Evolutionary conservation across 805 yeast genomes (phyloP).

Genomic region (Saccharomycopsis capsularis): DNA sequence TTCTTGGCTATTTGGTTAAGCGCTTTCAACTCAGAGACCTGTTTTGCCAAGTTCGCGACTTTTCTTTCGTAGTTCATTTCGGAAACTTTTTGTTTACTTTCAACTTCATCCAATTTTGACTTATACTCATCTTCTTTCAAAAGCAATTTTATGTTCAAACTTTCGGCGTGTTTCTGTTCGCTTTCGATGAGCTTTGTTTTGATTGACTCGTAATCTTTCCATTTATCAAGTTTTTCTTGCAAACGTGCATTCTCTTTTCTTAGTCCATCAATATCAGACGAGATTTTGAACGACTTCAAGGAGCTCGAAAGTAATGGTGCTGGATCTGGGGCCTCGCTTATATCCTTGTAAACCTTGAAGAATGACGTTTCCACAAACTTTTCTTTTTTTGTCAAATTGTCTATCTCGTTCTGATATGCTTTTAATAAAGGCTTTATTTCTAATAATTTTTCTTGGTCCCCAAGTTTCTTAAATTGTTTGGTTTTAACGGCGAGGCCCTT

Average conservation of each 20-base stretch:
- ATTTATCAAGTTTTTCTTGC: conserved; percentile 49
- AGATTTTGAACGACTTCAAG: conserved; percentile 51
- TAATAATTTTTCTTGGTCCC: conserved; percentile 56
- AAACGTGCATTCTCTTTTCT: conserved; percentile 40
- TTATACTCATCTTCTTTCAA: conserved; percentile 71
- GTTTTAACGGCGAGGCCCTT: conserved; percentile 76
- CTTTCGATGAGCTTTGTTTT: conserved; percentile 52
- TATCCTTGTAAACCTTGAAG: conserved; percentile 62
- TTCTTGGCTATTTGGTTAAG: conserved; percentile 58
- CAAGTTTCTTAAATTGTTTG: conserved; percentile 72
- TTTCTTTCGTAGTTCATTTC: conserved; percentile 48
- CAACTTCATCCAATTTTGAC: conserved; percentile 66
- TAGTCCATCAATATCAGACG: conserved; percentile 45
- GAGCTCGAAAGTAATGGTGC: conserved; percentile 69
- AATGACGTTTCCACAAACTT: conserved; percentile 68
- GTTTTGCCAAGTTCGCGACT: conserved; percentile 43
- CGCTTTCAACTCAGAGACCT: conserved; percentile 58
- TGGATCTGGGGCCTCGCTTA: conserved; percentile 94
- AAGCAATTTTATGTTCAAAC: conserved; percentile 44
- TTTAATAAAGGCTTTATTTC: conserved; percentile 62
- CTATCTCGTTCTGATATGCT: conserved; percentile 84
- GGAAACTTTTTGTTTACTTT: conserved; percentile 56
- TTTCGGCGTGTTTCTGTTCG: conserved; percentile 55
- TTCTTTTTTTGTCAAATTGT: conserved; percentile 67
- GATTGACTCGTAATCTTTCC: conserved; percentile 74